phyloP scores from a whole-genome alignment of 345 rosid species.

The Odontarrhena argentea region DNA sequence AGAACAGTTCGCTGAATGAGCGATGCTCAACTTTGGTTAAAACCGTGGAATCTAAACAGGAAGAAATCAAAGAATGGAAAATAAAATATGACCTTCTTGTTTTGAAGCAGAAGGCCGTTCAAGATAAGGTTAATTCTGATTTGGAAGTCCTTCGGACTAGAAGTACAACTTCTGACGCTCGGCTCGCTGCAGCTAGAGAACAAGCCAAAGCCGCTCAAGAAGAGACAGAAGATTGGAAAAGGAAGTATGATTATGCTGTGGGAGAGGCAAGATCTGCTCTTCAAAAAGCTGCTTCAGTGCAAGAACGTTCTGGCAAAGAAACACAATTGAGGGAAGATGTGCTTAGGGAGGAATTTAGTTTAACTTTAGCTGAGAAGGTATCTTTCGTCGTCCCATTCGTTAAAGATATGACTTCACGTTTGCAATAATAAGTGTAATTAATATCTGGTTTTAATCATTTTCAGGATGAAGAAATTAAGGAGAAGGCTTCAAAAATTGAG shows the following conservation, averaged over 20 bases:
- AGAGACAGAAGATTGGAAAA: conserved; percentile 92
- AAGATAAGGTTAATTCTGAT: conserved; percentile 74
- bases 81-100: conserved; percentile 70
- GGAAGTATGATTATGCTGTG: conserved; percentile 83
- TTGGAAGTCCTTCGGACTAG: conserved; percentile 76
- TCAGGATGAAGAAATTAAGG: conserved; percentile 86
- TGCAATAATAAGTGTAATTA: background rate
- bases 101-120: conserved; percentile 74
- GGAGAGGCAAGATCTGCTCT: conserved; percentile 89
- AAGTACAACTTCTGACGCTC: conserved; percentile 90
- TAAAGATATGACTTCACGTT: background rate
- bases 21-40: conserved; percentile 73
- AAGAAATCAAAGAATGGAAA: conserved; percentile 74
- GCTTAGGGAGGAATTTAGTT: conserved; percentile 71
- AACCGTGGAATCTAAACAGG: conserved; percentile 71
- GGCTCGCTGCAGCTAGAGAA: conserved; percentile 93
- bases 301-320: conserved; percentile 78
- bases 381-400: conserved; percentile 16
- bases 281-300: conserved; percentile 87
- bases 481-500: conserved; percentile 67
- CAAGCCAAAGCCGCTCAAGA: conserved; percentile 85
- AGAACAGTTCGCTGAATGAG: conserved; percentile 75
- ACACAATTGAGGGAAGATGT: conserved; percentile 86
- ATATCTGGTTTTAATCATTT: conserved; percentile 33
- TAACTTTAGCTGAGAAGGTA: conserved; percentile 73